Conservation (phyloP, 495 filamentous ascomycete genomes). For the Rhizodiscina lignyota region DNA sequence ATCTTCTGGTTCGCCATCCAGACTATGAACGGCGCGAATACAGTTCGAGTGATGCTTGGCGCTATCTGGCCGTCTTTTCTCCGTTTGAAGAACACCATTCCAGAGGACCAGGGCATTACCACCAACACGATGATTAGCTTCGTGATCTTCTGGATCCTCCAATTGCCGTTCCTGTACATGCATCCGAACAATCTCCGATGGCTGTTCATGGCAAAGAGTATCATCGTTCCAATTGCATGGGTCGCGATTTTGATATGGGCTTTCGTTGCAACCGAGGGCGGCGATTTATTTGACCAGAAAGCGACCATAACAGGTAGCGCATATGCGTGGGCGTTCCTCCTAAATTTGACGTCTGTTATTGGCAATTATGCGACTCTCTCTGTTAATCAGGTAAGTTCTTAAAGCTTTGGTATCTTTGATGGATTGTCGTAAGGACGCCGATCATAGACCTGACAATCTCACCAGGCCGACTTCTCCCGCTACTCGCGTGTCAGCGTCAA, state of each 20-base stretch:
- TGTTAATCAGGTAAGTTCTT: slow-evolving; percentile 12
- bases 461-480: slow-evolving; percentile 37
- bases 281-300: slow-evolving; percentile 27
- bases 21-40: slow-evolving; percentile 47
- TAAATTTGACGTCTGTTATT: slow-evolving; percentile 13
- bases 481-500: slow-evolving; percentile 32
- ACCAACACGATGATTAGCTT: slow-evolving; percentile 48
- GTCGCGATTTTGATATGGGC: slow-evolving; percentile 38
- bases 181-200: slow-evolving; percentile 39
- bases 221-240: slow-evolving; percentile 33
- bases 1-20: slow-evolving; percentile 63
- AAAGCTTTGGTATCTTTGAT: not conserved
- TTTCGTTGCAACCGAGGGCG: slow-evolving; percentile 29
- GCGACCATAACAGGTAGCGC: slow-evolving; percentile 26
- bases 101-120: slow-evolving; percentile 41
- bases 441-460: not conserved
- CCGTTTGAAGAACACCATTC: slow-evolving; percentile 16
- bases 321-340: slow-evolving; percentile 20
- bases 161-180: slow-evolving; percentile 37
- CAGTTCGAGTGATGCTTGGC: slow-evolving; percentile 47
- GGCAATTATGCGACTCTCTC: slow-evolving; percentile 20
- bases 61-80: slow-evolving; percentile 39
- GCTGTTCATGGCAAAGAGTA: slow-evolving; percentile 41
- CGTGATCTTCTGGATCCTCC: slow-evolving; percentile 42
- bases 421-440: not conserved